Conservation (phyloP, 805 yeast species). For the Ogataea pilisensis region DNA sequence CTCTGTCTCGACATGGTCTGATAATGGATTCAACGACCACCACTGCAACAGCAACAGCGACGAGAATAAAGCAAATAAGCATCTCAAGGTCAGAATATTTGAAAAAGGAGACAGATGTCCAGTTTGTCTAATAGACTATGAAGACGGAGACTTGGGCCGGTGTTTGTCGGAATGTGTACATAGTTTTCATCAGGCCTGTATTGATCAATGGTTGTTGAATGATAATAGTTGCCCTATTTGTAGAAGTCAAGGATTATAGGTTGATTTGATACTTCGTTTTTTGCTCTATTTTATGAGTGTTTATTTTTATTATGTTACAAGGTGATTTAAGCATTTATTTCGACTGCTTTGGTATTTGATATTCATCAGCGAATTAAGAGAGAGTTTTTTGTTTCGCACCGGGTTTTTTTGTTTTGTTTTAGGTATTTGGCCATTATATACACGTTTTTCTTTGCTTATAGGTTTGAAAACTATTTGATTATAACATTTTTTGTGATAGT, state of each 20-base stretch:
- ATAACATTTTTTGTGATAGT: not conserved
- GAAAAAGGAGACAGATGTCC: conserved; percentile 39
- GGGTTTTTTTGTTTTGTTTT: too few species aligned
- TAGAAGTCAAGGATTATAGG: conserved; percentile 38
- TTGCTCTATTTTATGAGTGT: not conserved
- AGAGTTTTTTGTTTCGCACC: too few species aligned
- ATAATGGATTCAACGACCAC: not conserved
- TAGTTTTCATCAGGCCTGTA: conserved; percentile 49
- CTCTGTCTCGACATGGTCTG: not conserved
- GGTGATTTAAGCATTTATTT: not conserved
- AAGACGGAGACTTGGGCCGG: conserved; percentile 43
- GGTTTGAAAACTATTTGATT: not conserved
- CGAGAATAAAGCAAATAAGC: too few species aligned
- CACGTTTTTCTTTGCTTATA: not conserved
- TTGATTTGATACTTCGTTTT: too few species aligned
- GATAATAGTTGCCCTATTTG: conserved; percentile 59
- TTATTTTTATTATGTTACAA: not conserved
- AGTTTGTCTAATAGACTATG: conserved; percentile 50
- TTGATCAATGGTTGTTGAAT: conserved; percentile 53
- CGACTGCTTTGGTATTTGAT: too few species aligned
- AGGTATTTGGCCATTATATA: too few species aligned
- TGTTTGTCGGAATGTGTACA: conserved; percentile 43
- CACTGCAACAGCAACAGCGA: not conserved
- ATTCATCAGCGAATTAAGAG: too few species aligned
- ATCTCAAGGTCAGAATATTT: too few species aligned